phyloP scores from a whole-genome alignment of 2,329 filamentous ascomycete species.

The Xenoacremonium recifei region DNA sequence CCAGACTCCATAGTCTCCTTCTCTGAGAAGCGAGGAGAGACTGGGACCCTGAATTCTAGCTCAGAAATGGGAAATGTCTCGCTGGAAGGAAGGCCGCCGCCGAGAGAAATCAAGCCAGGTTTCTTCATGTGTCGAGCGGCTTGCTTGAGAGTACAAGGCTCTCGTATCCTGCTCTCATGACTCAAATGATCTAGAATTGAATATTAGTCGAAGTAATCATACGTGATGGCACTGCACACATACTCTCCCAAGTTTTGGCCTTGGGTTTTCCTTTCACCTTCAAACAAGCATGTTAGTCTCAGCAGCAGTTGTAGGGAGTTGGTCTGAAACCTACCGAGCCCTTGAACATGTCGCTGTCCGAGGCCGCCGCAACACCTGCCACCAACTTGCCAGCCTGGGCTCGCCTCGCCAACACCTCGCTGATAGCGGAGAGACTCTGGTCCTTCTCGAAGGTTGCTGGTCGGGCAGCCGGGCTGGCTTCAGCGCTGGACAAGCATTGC shows the following conservation, averaged over 20 bases:
- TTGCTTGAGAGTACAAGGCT: conserved; percentile 74
- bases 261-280: conserved; percentile 61
- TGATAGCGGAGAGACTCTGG: conserved; percentile 24
- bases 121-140: conserved; percentile 77
- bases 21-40: conserved; percentile 68
- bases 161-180: conserved; percentile 57
- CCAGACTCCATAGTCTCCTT: conserved; percentile 61
- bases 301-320: background rate
- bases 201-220: too few species aligned
- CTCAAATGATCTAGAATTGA: conserved; percentile 56
- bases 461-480: conserved; percentile 22
- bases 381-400: conserved; percentile 70
- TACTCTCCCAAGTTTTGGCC: conserved; percentile 83
- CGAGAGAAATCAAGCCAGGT: conserved; percentile 85
- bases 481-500: conserved; percentile 18
- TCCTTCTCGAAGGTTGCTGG: conserved; percentile 23
- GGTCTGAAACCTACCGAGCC: conserved; percentile 53
- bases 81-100: conserved; percentile 83
- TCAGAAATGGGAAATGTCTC: conserved; percentile 91
- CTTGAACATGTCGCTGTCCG: conserved; percentile 83
- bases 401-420: conserved; percentile 42
- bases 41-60: conserved; percentile 71
- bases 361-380: conserved; percentile 73
- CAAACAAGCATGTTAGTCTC: background rate
- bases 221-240: conserved; percentile 38